Conservation (phyloP, 2,329 filamentous ascomycete species). For the Xylaria sp. region DNA sequence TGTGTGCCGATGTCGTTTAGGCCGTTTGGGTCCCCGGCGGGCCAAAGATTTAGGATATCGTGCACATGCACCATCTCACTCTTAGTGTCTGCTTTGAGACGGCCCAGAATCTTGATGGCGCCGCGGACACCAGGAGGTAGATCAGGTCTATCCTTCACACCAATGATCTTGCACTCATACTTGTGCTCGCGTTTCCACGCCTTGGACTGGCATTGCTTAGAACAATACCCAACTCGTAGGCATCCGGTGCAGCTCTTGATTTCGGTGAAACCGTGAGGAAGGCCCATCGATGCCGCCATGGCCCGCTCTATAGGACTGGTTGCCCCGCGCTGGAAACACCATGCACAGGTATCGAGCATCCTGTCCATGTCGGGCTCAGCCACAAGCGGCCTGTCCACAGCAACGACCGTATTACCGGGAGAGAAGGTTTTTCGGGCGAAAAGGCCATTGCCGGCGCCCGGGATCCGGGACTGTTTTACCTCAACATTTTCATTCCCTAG, state of each 20-base stretch:
- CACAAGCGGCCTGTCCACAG: slow-evolving; percentile 44
- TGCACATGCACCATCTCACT: slow-evolving; percentile 33
- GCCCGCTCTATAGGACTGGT: slow-evolving; percentile 38
- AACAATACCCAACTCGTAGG: slow-evolving; percentile 45
- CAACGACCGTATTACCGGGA: slow-evolving; percentile 43
- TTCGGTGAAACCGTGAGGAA: slow-evolving; percentile 43
- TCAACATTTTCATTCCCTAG: slow-evolving; percentile 37
- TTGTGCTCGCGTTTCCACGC: slow-evolving; percentile 49
- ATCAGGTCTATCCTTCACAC: slow-evolving; percentile 40
- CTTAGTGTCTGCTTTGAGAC: slow-evolving; percentile 41
- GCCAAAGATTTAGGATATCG: slow-evolving; percentile 40
- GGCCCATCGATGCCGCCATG: slow-evolving; percentile 43
- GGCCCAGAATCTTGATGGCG: slow-evolving; percentile 45
- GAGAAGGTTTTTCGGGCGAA: slow-evolving; percentile 44
- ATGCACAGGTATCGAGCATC: slow-evolving; percentile 46
- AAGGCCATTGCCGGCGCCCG: slow-evolving; percentile 44
- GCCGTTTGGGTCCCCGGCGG: slow-evolving; percentile 33
- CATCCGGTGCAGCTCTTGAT: slow-evolving; percentile 46
- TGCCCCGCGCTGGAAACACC: slow-evolving; percentile 46
- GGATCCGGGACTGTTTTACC: slow-evolving; percentile 40
- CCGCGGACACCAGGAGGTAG: slow-evolving; percentile 43
- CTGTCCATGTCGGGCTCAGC: slow-evolving; percentile 43
- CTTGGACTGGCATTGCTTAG: slow-evolving; percentile 46
- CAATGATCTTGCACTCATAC: slow-evolving; percentile 46
- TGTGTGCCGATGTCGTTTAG: slow-evolving; percentile 34